These are phyloP conservation scores for Endocalyx cinctus DNA, from an alignment of 2,329 filamentous ascomycete species.

Conservation along the genomic window DNA sequence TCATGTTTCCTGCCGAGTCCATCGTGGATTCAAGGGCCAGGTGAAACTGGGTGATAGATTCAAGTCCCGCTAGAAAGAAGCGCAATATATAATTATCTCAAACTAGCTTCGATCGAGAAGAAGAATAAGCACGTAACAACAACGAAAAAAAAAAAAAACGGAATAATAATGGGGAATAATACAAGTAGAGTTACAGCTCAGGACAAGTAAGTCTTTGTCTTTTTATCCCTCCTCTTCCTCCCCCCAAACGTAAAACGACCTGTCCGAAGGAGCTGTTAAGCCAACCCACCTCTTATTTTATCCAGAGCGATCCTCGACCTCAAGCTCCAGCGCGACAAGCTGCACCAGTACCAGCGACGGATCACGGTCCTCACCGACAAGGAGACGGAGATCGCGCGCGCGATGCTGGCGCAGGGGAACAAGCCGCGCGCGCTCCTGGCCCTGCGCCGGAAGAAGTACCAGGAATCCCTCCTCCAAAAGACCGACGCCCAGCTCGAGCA, in stretches of 20 bases:
- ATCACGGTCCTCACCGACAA: constrained; percentile 81
- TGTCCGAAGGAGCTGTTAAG: no score
- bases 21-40: constrained; percentile 20
- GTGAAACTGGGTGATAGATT: no score
- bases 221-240: constrained; percentile 2
- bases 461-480: constrained; percentile 81
- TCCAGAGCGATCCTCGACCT: constrained; percentile 90
- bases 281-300: no score
- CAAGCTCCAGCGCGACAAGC: constrained; percentile 94
- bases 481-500: constrained; percentile 93
- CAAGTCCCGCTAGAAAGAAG: no score
- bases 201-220: constrained; percentile 64
- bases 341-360: constrained; percentile 91
- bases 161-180: constrained; percentile 46
- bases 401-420: constrained; percentile 77
- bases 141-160: background rate
- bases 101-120: no score
- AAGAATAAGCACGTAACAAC: no score
- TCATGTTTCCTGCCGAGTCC: constrained; percentile 22
- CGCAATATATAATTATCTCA: no score
- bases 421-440: constrained; percentile 80
- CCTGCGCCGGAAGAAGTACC: constrained; percentile 92
- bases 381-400: constrained; percentile 79
- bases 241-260: constrained; percentile 1
- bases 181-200: constrained; percentile 62